Percentiles rank a stretch among this genome's conserved stretches.
Evolutionary conservation across 1,284 basidiomycete genomes (phyloP).

Genomic region (Austroboletus novae-zelandiae): DNA sequence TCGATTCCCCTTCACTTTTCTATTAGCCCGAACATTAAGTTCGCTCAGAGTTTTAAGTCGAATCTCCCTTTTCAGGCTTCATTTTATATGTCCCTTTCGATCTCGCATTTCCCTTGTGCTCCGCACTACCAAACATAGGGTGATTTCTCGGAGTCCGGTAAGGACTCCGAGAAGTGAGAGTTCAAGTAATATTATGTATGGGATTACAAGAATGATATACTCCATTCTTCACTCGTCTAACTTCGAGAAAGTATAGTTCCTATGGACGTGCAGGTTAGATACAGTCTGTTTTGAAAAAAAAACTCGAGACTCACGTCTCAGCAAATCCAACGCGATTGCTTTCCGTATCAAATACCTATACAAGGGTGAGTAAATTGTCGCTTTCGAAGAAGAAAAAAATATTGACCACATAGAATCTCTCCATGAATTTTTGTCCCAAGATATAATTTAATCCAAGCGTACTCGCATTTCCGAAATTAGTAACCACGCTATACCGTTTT

Average conservation of each 20-base stretch:
- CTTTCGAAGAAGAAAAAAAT: too few species aligned
- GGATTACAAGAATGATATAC: background rate
- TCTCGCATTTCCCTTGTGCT: too few species aligned
- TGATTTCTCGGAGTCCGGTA: too few species aligned
- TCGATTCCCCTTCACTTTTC: too few species aligned
- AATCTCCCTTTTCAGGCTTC: too few species aligned
- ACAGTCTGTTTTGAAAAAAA: background rate
- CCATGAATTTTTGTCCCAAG: constrained; percentile 28
- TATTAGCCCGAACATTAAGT: too few species aligned
- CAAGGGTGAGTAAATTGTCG: background rate
- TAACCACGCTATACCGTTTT: constrained; percentile 21
- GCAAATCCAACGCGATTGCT: constrained; percentile 23
- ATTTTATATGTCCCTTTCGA: background rate
- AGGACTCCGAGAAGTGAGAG: background rate
- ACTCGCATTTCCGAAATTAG: constrained; percentile 6
- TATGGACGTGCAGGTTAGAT: constrained; percentile 2
- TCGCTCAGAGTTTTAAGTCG: too few species aligned
- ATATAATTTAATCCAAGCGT: constrained; percentile 23
- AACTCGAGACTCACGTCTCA: constrained; percentile 21
- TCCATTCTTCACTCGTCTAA: background rate
- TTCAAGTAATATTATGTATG: background rate
- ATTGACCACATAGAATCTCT: constrained; percentile 10
- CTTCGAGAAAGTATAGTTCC: constrained; percentile 12
- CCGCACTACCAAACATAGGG: too few species aligned
- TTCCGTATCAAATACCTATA: constrained; percentile 26